Percentiles rank a stretch among this genome's conserved stretches.
These are phyloP conservation scores for Fusarium nanum DNA, from an alignment of 2,329 filamentous ascomycete genomes.

Conservation along the genomic window DNA sequence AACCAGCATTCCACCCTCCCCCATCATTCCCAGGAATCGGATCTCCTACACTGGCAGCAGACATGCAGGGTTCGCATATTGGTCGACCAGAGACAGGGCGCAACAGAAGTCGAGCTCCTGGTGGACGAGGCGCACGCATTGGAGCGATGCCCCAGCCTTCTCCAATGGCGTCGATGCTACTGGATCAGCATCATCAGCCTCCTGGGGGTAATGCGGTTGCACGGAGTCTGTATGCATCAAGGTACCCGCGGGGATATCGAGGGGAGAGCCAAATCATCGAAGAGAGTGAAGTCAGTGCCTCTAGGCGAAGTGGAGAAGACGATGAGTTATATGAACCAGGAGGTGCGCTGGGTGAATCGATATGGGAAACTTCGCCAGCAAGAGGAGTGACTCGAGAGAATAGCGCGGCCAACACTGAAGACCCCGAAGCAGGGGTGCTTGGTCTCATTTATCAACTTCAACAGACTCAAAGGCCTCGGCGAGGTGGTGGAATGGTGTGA, in stretches of 20 bases:
- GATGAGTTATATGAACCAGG: slow-evolving; percentile 63
- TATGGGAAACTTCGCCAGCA: slow-evolving; percentile 68
- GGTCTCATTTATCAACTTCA: slow-evolving; percentile 70
- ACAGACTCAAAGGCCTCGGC: slow-evolving; percentile 65
- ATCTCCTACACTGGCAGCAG: slow-evolving; percentile 68
- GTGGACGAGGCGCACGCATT: slow-evolving; percentile 44
- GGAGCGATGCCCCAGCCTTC: slow-evolving; percentile 64
- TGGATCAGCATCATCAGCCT: slow-evolving; percentile 82
- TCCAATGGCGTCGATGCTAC: slow-evolving; percentile 77
- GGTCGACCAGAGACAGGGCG: slow-evolving; percentile 60
- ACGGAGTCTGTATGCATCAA: slow-evolving; percentile 61
- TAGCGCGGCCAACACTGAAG: slow-evolving; percentile 59
- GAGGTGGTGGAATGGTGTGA: slow-evolving; percentile 55
- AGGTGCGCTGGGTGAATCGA: slow-evolving; percentile 66
- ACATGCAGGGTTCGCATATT: slow-evolving; percentile 63
- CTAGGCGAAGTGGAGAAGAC: slow-evolving; percentile 62
- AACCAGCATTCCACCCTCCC: slow-evolving; percentile 75
- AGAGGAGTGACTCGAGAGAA: slow-evolving; percentile 64
- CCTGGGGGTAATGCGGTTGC: slow-evolving; percentile 58
- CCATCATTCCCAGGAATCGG: slow-evolving; percentile 79
- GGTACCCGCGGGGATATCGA: slow-evolving; percentile 59
- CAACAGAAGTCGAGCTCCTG: slow-evolving; percentile 55
- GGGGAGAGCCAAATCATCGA: slow-evolving; percentile 66
- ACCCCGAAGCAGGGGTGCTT: slow-evolving; percentile 66
- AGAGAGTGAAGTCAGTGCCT: slow-evolving; percentile 61